Evolutionary conservation across 805 yeast species (phyloP).

Genomic region (Metschnikowia reukaufii): DNA sequence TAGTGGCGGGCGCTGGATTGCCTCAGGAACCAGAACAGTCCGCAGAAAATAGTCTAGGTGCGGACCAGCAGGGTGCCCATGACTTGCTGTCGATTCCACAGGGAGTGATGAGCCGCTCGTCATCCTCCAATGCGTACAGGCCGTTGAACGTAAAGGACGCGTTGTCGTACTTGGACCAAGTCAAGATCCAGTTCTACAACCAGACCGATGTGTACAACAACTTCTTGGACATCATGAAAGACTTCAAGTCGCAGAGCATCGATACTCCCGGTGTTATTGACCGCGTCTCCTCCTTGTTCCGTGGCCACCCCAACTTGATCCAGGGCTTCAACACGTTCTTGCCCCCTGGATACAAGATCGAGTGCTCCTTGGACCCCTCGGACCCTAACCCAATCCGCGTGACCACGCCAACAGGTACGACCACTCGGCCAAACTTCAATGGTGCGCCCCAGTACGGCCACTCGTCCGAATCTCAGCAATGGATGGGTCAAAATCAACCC

Average conservation of each 20-base stretch:
- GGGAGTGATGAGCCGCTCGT: constrained; percentile 41
- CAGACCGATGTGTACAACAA: constrained; percentile 96
- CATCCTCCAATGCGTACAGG: constrained; percentile 52
- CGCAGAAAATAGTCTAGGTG: constrained; percentile 5
- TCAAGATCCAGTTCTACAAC: constrained; percentile 83
- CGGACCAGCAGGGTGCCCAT: constrained; percentile 12
- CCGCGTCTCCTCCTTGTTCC: constrained; percentile 84
- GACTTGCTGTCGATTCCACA: constrained; percentile 16
- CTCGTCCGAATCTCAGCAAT: constrained; percentile 9
- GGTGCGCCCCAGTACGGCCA: constrained; percentile 9
- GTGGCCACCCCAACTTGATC: constrained; percentile 90
- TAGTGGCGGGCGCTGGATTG: constrained; percentile 13
- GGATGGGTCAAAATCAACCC: constrained; percentile 9
- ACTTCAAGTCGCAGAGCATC: constrained; percentile 91
- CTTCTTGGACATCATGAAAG: constrained; percentile 97
- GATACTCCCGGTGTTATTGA: constrained; percentile 99
- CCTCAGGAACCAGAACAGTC: constrained; percentile 9
- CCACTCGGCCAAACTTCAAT: constrained; percentile 55
- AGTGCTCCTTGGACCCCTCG: constrained; percentile 82
- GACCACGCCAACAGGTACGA: constrained; percentile 92
- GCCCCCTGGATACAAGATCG: constrained; percentile 94
- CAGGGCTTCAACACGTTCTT: constrained; percentile 97
- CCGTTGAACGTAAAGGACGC: constrained; percentile 97
- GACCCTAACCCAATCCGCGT: constrained; percentile 93
- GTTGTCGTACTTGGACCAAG: constrained; percentile 90